Evolutionary conservation across 2,329 filamentous ascomycete genomes (phyloP).

Genomic region (Talaromyces sp.): DNA sequence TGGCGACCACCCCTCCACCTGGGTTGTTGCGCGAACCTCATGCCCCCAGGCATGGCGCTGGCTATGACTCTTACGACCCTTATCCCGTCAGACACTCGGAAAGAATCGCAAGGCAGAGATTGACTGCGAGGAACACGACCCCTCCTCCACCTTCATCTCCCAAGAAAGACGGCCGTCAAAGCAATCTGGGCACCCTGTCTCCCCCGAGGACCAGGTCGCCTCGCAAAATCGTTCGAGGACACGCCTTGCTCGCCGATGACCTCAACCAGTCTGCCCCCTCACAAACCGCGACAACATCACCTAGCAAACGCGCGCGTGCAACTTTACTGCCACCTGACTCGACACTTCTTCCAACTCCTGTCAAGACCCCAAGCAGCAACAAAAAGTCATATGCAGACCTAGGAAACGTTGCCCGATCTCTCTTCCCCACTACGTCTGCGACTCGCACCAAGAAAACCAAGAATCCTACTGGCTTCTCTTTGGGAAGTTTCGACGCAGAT

Average conservation of each 20-base stretch:
- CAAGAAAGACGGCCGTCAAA: conserved; percentile 13
- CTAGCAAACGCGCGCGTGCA: conserved; percentile 26
- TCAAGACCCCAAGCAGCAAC: conserved; percentile 54
- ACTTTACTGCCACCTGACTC: conserved; percentile 21
- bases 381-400: conserved; percentile 39
- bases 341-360: conserved; percentile 53
- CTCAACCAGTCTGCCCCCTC: conserved; percentile 19
- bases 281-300: conserved; percentile 16
- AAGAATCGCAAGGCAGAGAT: conserved; percentile 31
- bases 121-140: conserved; percentile 21
- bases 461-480: conserved; percentile 40
- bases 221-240: conserved; percentile 19
- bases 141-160: conserved; percentile 26
- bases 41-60: conserved; percentile 41
- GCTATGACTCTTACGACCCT: conserved; percentile 37
- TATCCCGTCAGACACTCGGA: conserved; percentile 36
- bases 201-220: conserved; percentile 25
- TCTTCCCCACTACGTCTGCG: conserved; percentile 45
- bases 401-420: conserved; percentile 45
- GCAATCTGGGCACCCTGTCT: conserved; percentile 20
- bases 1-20: conserved; percentile 44
- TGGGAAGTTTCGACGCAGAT: conserved; percentile 38
- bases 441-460: conserved; percentile 41
- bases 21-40: conserved; percentile 37
- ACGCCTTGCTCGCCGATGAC: conserved; percentile 13